Base-by-base conservation (phyloP, 2,329 filamentous ascomycete species). In the Ceratocystis variospora region DNA sequence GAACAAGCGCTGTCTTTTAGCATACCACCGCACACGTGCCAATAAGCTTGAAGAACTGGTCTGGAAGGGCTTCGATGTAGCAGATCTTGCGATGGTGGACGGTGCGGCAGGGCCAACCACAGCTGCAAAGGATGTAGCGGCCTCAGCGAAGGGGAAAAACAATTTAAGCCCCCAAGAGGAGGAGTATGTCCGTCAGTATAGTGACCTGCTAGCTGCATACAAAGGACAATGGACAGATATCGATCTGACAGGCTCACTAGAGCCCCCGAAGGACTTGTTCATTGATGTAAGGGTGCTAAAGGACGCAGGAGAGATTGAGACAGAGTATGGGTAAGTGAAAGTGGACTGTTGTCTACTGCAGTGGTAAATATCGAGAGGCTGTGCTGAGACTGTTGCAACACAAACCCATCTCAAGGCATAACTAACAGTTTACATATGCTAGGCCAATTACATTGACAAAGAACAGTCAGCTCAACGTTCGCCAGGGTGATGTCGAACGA, bases 191-290 rank as follows among this genome's bases (percentile, higher is more conserved):
- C 83, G 93, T 68, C 87, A 92, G 72, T 99, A 96, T 73, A 87
- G 88, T 70, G 92, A 99, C 72, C 79, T 99, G 70, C 78, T 99
- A 66, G 90, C 93, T n/a, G 90, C 91, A 1, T 96, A 95, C 76
- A 99, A 99, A 75, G 94, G 94, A 0, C 91, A 96, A 72, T 99
- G 93, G 93, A 97, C 93, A 22, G 94, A 99, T 74, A 88, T 99
- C 70, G 94, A 99, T 76, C 79, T 99, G 65, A 96, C 94, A 2
- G 94, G 94, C 41, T 94, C 89, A 72, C 79, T 99, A 73, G 91
- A 96, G 73, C 94, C 94, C 28, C 94, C 94, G n/a, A 85, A 85
- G 71, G 94, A 99, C 76, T 78, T 99, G 64, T 99, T 97, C 75
- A 96, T 99, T 72, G 94, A 99, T 75, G 94, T 99, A 45, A 82